Evolutionary conservation across 345 rosid species (phyloP), one percentile per base, ranked within the genome.

Genomic region (Euclidium syriacum): DNA sequence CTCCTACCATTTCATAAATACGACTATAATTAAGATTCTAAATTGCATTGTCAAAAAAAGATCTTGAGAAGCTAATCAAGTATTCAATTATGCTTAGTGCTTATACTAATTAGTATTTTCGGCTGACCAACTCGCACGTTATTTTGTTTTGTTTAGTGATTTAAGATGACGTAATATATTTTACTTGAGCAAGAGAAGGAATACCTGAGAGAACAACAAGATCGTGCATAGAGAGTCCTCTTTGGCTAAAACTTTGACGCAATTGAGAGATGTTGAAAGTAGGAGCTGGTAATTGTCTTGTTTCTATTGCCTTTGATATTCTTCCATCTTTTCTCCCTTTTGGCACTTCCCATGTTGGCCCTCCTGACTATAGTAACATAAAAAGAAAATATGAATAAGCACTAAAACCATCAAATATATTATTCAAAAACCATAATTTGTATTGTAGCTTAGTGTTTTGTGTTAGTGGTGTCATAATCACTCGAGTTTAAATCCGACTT

Each of bases 261-360:
- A 92, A 74, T 33, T 82, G 95, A 51, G 94, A 77, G 32, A 89
- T 76, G 77, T 85, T 87, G 51, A 85, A 89, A 40, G 58, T 62
- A 33, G 96, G 96, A 73, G 81, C 85, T 50, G 96, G 96, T 58
- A 87, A 50, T 67, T 79, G 96, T 69, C 84, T 77, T 36, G 96
- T 89, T 7, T 92, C 94, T 7, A 29, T 74, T 52, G 96, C 98
- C 66, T 70, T 82, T 9, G 98, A 85, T 46, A 84, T 77, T 70
- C 91, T 83, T 32, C 96, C 96, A 58, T 92, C 95, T 72, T 82
- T 77, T 76, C 98, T 78, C 17, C 98, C 95, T 71, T 89, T 89
- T 0, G 89, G 96, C 15, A 92, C 98, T 20, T 72, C 77, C 98
- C 98, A 92, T 44, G 60, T 67, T 0, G 96, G 96, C 14, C 95